phyloP scores from a whole-genome alignment of 306 rosid species.

The Cucumis melo region DNA sequence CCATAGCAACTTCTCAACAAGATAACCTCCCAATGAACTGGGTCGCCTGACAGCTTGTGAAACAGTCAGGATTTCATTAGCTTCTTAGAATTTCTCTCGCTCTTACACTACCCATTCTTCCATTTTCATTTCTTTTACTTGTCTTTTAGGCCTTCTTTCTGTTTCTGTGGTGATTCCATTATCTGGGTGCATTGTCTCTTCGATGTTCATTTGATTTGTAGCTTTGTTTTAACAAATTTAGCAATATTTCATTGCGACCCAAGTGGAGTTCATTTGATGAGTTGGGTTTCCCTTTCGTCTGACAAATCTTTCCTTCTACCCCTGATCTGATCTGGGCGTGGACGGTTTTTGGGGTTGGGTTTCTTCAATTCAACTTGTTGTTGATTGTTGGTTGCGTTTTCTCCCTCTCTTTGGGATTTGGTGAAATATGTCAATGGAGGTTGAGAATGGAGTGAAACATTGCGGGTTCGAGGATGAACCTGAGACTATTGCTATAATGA shows the following conservation, averaged over 20 bases:
- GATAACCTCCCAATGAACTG: neutral
- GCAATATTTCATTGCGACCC: neutral
- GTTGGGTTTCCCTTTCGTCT: neutral
- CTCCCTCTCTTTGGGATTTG: conserved; percentile 10
- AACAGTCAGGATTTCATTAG: neutral
- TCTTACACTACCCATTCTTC: neutral
- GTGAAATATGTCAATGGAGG: conserved; percentile 42
- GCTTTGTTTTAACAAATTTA: neutral
- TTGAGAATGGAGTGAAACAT: conserved; percentile 41
- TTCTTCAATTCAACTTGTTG: neutral
- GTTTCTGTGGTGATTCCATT: neutral
- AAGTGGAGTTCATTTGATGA: neutral
- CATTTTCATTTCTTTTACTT: neutral
- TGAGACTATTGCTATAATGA: conserved; percentile 39
- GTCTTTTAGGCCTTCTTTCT: neutral
- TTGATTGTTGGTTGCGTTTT: neutral
- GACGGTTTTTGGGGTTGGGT: neutral
- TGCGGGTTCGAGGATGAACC: conserved; percentile 35
- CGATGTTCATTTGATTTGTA: neutral
- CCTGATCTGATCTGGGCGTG: conserved; percentile 3
- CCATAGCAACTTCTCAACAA: neutral
- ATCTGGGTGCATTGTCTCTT: neutral
- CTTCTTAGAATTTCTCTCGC: neutral
- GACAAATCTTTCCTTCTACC: neutral
- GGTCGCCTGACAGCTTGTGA: neutral